These are phyloP conservation scores for Candida maltosa DNA, from an alignment of 805 yeast genomes.

Conservation along the genomic window DNA sequence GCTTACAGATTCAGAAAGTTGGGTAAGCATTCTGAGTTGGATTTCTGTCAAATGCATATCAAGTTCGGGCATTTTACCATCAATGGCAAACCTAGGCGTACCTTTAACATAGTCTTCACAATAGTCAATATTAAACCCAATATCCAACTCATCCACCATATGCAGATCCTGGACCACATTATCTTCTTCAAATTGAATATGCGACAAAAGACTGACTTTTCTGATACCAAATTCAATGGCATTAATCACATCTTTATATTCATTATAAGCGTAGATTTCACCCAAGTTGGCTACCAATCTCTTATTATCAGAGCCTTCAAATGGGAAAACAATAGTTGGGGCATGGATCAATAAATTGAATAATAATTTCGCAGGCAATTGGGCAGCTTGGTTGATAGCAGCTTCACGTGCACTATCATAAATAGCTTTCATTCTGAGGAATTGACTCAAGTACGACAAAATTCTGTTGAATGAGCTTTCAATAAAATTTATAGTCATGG, in stretches of 20 bases:
- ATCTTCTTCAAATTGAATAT: slow-evolving; percentile 44
- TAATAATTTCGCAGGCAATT: slow-evolving; percentile 58
- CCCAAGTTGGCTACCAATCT: slow-evolving; percentile 49
- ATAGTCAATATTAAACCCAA: slow-evolving; percentile 58
- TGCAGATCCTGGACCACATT: slow-evolving; percentile 48
- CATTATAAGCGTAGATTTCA: slow-evolving; percentile 69
- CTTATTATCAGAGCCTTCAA: slow-evolving; percentile 23
- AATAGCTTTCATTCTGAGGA: slow-evolving; percentile 81
- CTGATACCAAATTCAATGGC: slow-evolving; percentile 66
- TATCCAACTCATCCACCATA: slow-evolving; percentile 63
- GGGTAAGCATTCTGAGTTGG: slow-evolving; percentile 58
- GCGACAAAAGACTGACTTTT: slow-evolving; percentile 66
- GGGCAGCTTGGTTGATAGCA: slow-evolving; percentile 78
- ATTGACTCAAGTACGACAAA: slow-evolving; percentile 63
- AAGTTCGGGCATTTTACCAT: slow-evolving; percentile 61
- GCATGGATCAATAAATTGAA: slow-evolving; percentile 73
- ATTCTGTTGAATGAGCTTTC: slow-evolving; percentile 77
- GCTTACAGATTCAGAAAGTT: slow-evolving; percentile 54
- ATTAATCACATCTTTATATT: slow-evolving; percentile 47
- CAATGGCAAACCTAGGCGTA: slow-evolving; percentile 48
- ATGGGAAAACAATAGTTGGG: slow-evolving; percentile 82
- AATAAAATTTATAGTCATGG: slow-evolving; percentile 72
- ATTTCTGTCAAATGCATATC: slow-evolving; percentile 67
- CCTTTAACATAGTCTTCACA: slow-evolving; percentile 35
- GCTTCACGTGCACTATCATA: slow-evolving; percentile 88